Base-by-base conservation (phyloP, 2,329 filamentous ascomycete species). In the Talaromyces piceae region DNA sequence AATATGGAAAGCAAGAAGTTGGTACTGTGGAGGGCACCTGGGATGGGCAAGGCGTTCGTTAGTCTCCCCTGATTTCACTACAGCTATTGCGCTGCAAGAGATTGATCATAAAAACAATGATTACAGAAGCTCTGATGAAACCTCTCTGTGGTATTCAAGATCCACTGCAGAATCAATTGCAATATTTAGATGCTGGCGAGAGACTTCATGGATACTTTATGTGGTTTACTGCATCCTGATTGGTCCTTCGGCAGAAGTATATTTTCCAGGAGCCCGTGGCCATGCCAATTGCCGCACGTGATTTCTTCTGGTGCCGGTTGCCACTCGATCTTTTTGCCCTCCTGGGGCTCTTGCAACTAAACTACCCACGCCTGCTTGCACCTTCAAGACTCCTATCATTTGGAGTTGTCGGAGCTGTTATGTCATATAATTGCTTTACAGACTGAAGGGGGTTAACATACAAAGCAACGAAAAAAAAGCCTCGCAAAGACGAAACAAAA, bases 11-110 rank as follows among this genome's bases (percentile, higher is more conserved):
- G 58, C 73, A 87, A 61, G 78, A 82, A 50, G 84, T 89, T 11
- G 72, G 72, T 1, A 71, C 87, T 50, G 63, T 73, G 51, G 80
- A 85, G 66, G 77, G 72, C 7, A 78, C 70, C 41, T 89, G 86
- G 85, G 73, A 83, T 61, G 82, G 78, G 0, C 67, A 78, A 62
- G 83, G 80, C 1, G 65, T 70, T 41, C 89, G 80, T 61, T 77
- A 70, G 2, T 91, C 91, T 67, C 73, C 76, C 1, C 88, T 82
- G 71, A 80, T 85, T 63, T 87, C 84, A 2, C 75, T 90, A 44
- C 88, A 83, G 2, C 69, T 90, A 67, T 64, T 90, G 59, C 73
- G 76, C 57, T 80, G 77, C 77, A 77, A 76, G n/a, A 41, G 50
- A 45, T n/a, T 44, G 50, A 52, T 30, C 13, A 30, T 26, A 25